These are phyloP conservation scores for Globisporangium lucens DNA, from an alignment of 352 stramenopile species.

Conservation along the genomic window DNA sequence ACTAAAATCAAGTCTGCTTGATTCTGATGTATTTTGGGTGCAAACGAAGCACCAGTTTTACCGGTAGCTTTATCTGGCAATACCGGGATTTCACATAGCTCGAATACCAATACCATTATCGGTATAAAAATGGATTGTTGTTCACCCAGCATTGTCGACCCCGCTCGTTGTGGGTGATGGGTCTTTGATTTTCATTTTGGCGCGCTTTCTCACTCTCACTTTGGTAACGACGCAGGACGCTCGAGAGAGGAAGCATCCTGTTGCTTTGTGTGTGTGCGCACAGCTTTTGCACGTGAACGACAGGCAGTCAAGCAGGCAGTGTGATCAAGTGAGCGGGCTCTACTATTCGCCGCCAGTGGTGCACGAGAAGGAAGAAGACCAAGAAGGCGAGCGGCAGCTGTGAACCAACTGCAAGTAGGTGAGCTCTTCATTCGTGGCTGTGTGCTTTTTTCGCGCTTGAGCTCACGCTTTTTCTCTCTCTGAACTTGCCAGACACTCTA, in stretches of 20 bases:
- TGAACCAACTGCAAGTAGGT: not conserved
- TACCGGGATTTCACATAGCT: too few species aligned
- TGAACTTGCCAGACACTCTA: not conserved
- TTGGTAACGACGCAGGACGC: not conserved
- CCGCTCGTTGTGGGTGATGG: too few species aligned
- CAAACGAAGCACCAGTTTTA: too few species aligned
- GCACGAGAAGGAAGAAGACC: not conserved
- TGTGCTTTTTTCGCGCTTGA: not conserved
- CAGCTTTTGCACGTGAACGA: not conserved
- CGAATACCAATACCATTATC: too few species aligned
- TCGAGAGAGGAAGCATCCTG: too few species aligned
- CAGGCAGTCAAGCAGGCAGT: not conserved
- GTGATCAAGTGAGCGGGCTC: not conserved
- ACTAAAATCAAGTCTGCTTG: too few species aligned
- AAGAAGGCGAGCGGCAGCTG: not conserved
- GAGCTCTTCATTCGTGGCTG: not conserved
- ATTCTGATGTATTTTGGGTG: too few species aligned
- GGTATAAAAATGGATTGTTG: too few species aligned
- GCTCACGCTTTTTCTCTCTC: not conserved
- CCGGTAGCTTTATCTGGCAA: too few species aligned
- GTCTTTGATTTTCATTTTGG: not conserved
- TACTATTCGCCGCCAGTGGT: not conserved
- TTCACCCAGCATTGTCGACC: too few species aligned
- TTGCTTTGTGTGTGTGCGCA: not conserved
- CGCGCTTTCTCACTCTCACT: not conserved